Evolutionary conservation across 148 eudicot genomes (phyloP), one percentile per base, ranked within the genome.

Genomic region (Heliosperma pusillum): DNA sequence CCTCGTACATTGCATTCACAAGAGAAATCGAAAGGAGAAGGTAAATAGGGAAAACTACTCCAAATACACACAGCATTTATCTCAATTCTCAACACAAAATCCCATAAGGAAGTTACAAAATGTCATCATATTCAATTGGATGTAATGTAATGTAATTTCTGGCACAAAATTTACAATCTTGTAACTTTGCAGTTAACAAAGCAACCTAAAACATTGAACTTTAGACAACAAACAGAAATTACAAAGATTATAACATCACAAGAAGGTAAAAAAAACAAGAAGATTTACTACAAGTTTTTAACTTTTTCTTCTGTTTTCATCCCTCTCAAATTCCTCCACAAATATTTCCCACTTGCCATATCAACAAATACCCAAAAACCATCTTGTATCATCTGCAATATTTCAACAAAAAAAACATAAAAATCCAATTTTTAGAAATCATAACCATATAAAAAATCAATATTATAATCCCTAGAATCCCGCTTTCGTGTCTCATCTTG

Each of bases 271-370:
- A 63, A 19, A 65, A 16, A 57, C 36, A 69, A 69, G 13, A 55
- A 80, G 5, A 12, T 7, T 52, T 25, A 44, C 75, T 70, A 85
- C 66, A 57, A 61, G 52, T 78, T 79, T 73, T 74, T 81, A 44
- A 29, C 75, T 22, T 80, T 82, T 56, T 79, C 87, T 45, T 81
- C 83, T 70, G 82, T 53, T 70, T 78, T 50, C 87, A 84, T 71
- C 79, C 73, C 83, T 75, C 78, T 85, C 44, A 80, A 76, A 81
- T 87, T 87, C 78, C 88, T 80, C 96, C 93, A 91, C 83, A 91
- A 68, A 69, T 91, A 91, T 59, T 82, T 85, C 20, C 96, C 93
- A 69, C 87, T 91, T 30, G 96, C 96, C 96, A 91, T 91, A 76
- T 89, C 93, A 25, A 87, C 85, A 63, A 89, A 89, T 45, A 78